Conservation (phyloP, 306 rosid species). For the Dryas alaskensis region DNA sequence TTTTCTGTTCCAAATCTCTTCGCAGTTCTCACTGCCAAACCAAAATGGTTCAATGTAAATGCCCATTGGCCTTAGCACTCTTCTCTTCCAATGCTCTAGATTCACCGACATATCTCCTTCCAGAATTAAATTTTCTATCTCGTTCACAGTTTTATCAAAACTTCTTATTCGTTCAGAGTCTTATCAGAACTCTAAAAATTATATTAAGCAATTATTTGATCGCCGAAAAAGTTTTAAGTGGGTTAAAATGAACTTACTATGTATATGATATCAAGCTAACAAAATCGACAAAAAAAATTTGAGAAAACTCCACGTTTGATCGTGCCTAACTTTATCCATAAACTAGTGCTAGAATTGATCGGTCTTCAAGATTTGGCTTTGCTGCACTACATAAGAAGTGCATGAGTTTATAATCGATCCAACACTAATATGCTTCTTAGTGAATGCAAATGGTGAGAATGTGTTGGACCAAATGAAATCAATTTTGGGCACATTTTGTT, state of each 20-base stretch:
- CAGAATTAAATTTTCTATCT: too few species aligned
- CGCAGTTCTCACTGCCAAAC: not conserved
- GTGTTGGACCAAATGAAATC: too few species aligned
- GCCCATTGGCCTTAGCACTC: too few species aligned
- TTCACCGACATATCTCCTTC: conserved; percentile 10
- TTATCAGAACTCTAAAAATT: too few species aligned
- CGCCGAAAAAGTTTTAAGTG: too few species aligned
- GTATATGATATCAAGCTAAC: not conserved
- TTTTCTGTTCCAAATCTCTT: not conserved
- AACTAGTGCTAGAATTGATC: not conserved
- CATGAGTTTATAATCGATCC: too few species aligned
- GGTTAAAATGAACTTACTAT: too few species aligned
- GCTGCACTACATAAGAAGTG: not conserved
- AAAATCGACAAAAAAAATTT: not conserved
- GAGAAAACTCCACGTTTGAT: not conserved
- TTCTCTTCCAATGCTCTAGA: not conserved
- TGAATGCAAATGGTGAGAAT: too few species aligned
- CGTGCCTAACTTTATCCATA: not conserved
- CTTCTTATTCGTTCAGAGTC: too few species aligned
- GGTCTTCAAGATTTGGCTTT: not conserved
- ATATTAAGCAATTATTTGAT: too few species aligned
- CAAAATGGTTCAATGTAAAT: not conserved
- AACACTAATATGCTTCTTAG: too few species aligned
- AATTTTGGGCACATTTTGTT: not conserved
- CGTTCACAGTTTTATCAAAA: too few species aligned